Evolutionary conservation across 2,329 filamentous ascomycete genomes (phyloP).

Genomic region (Magnaporthiopsis incrustans): DNA sequence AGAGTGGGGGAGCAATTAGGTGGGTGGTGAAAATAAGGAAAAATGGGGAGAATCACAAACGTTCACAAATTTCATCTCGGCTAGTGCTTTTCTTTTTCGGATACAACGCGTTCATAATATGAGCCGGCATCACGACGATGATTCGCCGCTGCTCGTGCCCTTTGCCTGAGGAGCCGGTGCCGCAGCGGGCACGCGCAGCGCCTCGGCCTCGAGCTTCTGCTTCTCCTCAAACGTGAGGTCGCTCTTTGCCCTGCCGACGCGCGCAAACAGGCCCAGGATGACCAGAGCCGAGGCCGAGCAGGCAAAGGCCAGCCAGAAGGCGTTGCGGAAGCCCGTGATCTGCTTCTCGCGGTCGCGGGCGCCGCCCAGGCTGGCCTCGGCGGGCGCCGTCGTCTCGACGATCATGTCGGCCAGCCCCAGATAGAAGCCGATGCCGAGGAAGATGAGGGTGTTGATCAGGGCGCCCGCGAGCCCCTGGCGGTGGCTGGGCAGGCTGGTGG

Average conservation of each 20-base stretch:
- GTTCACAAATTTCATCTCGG: too few relatives aligned
- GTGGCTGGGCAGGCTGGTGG: conserved; percentile 57
- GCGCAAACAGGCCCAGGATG: conserved; percentile 45
- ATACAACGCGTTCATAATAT: too few relatives aligned
- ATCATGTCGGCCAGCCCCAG: conserved; percentile 63
- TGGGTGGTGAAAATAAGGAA: too few relatives aligned
- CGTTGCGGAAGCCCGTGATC: conserved; percentile 51
- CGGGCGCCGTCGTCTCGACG: conserved; percentile 22
- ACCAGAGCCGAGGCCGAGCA: conserved; percentile 41
- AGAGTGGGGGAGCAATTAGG: too few relatives aligned
- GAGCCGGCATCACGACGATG: too few relatives aligned
- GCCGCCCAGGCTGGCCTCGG: conserved; percentile 29
- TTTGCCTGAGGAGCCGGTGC: background rate
- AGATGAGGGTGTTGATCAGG: conserved; percentile 61
- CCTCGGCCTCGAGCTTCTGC: conserved; percentile 10
- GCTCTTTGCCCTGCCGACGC: conserved; percentile 39
- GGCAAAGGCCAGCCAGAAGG: conserved; percentile 59
- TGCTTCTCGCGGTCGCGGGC: conserved; percentile 17
- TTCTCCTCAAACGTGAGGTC: conserved; percentile 18
- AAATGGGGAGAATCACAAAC: too few relatives aligned
- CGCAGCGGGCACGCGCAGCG: background rate
- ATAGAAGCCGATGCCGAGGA: conserved; percentile 64
- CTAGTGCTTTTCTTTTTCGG: too few relatives aligned
- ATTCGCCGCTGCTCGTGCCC: background rate
- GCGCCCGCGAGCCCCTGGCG: conserved; percentile 66